Conservation (phyloP, 306 rosid genomes). For the Prunus mira region DNA sequence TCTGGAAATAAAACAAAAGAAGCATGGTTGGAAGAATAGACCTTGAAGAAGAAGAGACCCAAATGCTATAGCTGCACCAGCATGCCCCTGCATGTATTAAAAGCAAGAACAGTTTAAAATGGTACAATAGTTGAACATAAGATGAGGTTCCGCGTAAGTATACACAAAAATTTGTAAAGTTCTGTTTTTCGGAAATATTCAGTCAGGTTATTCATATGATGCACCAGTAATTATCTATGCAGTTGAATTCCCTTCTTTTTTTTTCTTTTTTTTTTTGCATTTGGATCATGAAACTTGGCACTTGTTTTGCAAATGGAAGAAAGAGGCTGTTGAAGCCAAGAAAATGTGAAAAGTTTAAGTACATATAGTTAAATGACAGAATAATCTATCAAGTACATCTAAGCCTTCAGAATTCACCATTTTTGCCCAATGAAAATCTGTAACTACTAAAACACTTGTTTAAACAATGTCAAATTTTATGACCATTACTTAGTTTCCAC, state of each 20-base stretch:
- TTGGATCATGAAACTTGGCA: not conserved
- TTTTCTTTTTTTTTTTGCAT: too few species aligned
- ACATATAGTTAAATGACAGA: not conserved
- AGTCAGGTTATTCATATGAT: not conserved
- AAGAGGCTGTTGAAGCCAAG: not conserved
- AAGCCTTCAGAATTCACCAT: not conserved
- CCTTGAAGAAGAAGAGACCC: conserved; percentile 97
- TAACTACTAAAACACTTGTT: not conserved
- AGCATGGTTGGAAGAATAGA: conserved; percentile 24
- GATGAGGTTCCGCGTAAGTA: not conserved
- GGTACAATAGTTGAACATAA: not conserved
- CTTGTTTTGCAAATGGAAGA: not conserved
- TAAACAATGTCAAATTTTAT: not conserved
- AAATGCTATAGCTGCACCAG: conserved; percentile 88
- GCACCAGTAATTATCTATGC: not conserved
- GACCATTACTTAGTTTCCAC: not conserved
- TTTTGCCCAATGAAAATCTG: not conserved
- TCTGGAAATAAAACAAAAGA: not conserved
- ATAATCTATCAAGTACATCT: not conserved
- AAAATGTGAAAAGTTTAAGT: not conserved
- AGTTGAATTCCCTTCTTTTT: not conserved
- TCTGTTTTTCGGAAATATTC: not conserved
- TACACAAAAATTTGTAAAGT: too few species aligned
- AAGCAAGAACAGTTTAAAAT: not conserved
- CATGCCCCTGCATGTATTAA: conserved; percentile 60